Percentiles rank a stretch among this genome's conserved stretches.
phyloP scores from a whole-genome alignment of 176 grass and related monocot species.

The Chloris gayana region DNA sequence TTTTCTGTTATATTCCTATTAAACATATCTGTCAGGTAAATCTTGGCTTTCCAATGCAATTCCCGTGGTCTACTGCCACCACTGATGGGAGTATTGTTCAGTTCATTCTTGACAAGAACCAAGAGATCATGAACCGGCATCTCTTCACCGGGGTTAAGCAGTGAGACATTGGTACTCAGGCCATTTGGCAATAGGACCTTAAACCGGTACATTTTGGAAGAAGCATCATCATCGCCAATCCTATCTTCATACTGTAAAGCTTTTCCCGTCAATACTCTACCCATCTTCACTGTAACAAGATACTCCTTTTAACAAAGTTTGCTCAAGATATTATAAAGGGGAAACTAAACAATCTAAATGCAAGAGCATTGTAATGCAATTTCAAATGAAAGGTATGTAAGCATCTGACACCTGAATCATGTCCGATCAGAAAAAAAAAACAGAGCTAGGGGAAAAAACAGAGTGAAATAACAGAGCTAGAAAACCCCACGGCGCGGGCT shows the following conservation, averaged over 20 bases:
- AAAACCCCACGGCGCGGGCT: too few species aligned
- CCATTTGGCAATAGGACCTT: slow-evolving; percentile 49
- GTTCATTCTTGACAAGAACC: slow-evolving; percentile 17
- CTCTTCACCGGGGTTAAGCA: slow-evolving; percentile 11
- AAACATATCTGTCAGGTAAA: slow-evolving; percentile 39
- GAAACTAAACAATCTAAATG: not conserved
- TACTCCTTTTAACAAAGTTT: too few species aligned
- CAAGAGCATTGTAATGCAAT: not conserved
- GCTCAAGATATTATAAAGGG: not conserved
- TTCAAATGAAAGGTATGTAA: not conserved
- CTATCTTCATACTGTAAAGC: too few species aligned
- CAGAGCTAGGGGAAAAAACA: too few species aligned
- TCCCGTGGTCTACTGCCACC: not conserved
- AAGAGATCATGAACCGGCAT: slow-evolving; percentile 42
- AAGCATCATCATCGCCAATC: not conserved
- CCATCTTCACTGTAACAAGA: too few species aligned
- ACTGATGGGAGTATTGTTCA: not conserved
- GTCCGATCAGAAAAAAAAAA: not conserved
- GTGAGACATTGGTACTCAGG: not conserved
- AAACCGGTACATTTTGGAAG: slow-evolving; percentile 35
- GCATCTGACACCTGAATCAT: not conserved
- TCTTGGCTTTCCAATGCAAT: slow-evolving; percentile 22
- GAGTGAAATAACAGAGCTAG: too few species aligned
- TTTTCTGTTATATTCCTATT: slow-evolving; percentile 21
- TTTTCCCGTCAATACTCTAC: too few species aligned